phyloP scores from a whole-genome alignment of 2,329 filamentous ascomycete species.

The Trichoderma hamatum region DNA sequence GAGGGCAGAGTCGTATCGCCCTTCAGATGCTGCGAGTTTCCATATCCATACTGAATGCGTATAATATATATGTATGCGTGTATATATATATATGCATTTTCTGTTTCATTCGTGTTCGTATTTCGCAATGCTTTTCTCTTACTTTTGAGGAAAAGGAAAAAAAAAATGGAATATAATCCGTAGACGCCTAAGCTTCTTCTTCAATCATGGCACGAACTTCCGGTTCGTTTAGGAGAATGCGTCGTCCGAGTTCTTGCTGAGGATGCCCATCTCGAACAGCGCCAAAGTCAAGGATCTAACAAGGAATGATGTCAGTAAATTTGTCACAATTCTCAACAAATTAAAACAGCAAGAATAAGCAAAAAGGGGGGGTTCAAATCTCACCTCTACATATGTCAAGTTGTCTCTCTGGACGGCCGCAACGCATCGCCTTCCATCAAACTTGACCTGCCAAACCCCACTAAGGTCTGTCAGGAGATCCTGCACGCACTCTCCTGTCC shows the following conservation, averaged over 20 bases:
- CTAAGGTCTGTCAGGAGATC: slow-evolving; percentile 91
- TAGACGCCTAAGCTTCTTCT: slow-evolving; percentile 42
- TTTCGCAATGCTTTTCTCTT: slow-evolving; percentile 5
- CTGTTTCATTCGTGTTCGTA: slow-evolving; percentile 26
- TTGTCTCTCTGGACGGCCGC: slow-evolving; percentile 92
- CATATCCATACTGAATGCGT: slow-evolving; percentile 26
- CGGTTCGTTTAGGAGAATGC: slow-evolving; percentile 67
- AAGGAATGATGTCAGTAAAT: neutral
- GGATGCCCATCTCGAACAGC: slow-evolving; percentile 86
- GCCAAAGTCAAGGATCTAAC: slow-evolving; percentile 93
- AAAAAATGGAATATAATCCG: neutral
- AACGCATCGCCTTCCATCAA: slow-evolving; percentile 92
- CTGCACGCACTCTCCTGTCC: slow-evolving; percentile 86
- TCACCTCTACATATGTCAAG: slow-evolving; percentile 93
- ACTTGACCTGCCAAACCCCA: slow-evolving; percentile 99
- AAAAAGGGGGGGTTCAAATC: slow-evolving; percentile 36
- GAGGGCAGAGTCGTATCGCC: slow-evolving; percentile 28
- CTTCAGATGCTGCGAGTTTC: slow-evolving; percentile 27
- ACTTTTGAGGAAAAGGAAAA: neutral
- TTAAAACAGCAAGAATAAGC: too few relatives aligned
- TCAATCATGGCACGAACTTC: slow-evolving; percentile 57
- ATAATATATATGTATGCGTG: slow-evolving; percentile 25
- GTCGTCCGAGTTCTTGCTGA: slow-evolving; percentile 73
- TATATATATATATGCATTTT: slow-evolving; percentile 27
- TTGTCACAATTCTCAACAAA: neutral